These are phyloP conservation scores for Isatis tinctoria DNA, from an alignment of 345 rosid genomes.

Conservation along the genomic window DNA sequence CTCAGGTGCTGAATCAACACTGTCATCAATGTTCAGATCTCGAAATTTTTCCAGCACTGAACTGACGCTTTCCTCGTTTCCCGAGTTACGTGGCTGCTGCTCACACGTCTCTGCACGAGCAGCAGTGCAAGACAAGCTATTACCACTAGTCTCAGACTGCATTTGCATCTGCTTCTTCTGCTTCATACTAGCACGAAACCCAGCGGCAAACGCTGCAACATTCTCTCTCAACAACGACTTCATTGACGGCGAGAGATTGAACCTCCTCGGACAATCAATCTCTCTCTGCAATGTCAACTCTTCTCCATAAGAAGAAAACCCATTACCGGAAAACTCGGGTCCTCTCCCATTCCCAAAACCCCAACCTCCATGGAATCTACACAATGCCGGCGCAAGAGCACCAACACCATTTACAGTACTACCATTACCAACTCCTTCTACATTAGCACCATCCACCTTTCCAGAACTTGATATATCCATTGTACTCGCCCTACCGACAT, in stretches of 20 bases:
- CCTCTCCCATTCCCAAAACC: conserved; percentile 67
- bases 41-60: conserved; percentile 60
- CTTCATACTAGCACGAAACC: conserved; percentile 70
- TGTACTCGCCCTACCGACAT: conserved; percentile 72
- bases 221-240: conserved; percentile 80
- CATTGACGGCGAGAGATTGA: conserved; percentile 83
- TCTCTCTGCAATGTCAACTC: conserved; percentile 57
- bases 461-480: conserved; percentile 53
- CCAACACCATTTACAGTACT: conserved; percentile 33
- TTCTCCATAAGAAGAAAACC: conserved; percentile 39
- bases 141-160: conserved; percentile 39
- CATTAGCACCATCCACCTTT: conserved; percentile 23
- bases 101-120: conserved; percentile 39
- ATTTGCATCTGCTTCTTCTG: conserved; percentile 38
- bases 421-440: conserved; percentile 35
- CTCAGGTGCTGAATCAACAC: conserved; percentile 49
- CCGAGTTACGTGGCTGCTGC: conserved; percentile 43
- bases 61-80: conserved; percentile 51
- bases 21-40: conserved; percentile 78
- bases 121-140: conserved; percentile 32
- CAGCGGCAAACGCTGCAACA: conserved; percentile 85
- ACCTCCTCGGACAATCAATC: conserved; percentile 81
- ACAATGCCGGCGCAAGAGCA: conserved; percentile 50
- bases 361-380: conserved; percentile 90
- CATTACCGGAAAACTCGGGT: conserved; percentile 49